Percentiles rank a stretch among this genome's conserved stretches.
These are phyloP conservation scores for Tricholoma saponaceum DNA, from an alignment of 768 basidiomycete genomes.

Conservation along the genomic window DNA sequence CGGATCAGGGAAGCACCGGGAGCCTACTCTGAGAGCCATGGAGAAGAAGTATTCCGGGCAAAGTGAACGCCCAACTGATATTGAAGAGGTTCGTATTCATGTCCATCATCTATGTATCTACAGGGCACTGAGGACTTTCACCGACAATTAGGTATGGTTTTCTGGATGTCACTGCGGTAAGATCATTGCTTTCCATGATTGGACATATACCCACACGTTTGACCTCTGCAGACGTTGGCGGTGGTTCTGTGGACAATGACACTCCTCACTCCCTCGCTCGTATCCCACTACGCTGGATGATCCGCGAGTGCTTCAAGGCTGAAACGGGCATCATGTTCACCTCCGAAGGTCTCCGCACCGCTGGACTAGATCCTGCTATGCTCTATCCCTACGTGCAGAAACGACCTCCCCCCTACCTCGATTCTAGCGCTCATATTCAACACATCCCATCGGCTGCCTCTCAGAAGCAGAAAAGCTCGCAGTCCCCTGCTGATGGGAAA, in stretches of 20 bases:
- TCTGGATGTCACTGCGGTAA: constrained; percentile 35
- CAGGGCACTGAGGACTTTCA: not conserved
- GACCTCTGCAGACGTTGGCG: constrained; percentile 44
- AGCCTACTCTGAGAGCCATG: constrained; percentile 4
- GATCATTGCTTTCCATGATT: not conserved
- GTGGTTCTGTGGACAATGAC: constrained; percentile 42
- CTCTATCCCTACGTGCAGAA: constrained; percentile 31
- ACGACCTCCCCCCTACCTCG: constrained; percentile 26
- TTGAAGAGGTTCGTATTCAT: constrained; percentile 31
- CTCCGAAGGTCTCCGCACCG: constrained; percentile 31
- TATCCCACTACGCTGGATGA: constrained; percentile 63
- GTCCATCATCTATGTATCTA: not conserved
- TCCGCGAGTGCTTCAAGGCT: constrained; percentile 58
- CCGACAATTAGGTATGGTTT: constrained; percentile 39
- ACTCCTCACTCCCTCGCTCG: constrained; percentile 40
- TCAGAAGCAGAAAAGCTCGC: not conserved
- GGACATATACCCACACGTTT: not conserved
- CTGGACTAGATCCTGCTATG: constrained; percentile 37
- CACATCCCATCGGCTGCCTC: constrained; percentile 3
- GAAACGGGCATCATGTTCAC: constrained; percentile 59
- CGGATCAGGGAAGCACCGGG: not conserved
- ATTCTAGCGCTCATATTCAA: constrained; percentile 15
- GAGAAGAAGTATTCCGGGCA: constrained; percentile 7
- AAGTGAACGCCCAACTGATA: constrained; percentile 23
- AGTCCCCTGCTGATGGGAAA: not conserved